These are phyloP conservation scores for Tolypocladium album DNA, from an alignment of 2,329 filamentous ascomycete genomes.

Conservation along the genomic window DNA sequence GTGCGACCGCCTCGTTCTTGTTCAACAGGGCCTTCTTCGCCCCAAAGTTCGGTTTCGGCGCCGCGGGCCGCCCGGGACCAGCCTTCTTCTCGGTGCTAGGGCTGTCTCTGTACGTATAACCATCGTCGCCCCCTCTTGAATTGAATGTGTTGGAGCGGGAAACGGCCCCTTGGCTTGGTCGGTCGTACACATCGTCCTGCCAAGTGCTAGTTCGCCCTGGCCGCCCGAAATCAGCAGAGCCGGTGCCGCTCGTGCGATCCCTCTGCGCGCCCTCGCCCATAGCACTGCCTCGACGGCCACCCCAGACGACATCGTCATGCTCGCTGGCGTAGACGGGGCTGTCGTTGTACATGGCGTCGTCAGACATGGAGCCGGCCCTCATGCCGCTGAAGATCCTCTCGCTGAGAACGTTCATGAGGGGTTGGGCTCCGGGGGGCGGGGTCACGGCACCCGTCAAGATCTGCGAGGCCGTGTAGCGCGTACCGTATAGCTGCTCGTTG, in stretches of 20 bases:
- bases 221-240: constrained; percentile 39
- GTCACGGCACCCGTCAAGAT: constrained; percentile 69
- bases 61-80: constrained; percentile 68
- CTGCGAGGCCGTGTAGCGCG: constrained; percentile 68
- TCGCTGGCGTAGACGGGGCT: constrained; percentile 77
- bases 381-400: constrained; percentile 72
- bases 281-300: constrained; percentile 59
- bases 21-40: constrained; percentile 43
- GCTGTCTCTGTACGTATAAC: constrained; percentile 45
- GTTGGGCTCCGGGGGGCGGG: constrained; percentile 71
- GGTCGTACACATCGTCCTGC: constrained; percentile 67
- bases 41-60: constrained; percentile 78
- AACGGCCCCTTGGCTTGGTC: constrained; percentile 30
- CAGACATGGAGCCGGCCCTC: constrained; percentile 26
- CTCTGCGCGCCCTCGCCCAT: constrained; percentile 52
- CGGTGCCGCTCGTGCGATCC: constrained; percentile 24
- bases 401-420: constrained; percentile 76
- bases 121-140: constrained; percentile 30
- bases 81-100: constrained; percentile 24
- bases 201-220: constrained; percentile 59
- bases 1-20: constrained; percentile 75
- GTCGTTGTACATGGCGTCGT: constrained; percentile 83
- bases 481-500: constrained; percentile 91
- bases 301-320: constrained; percentile 78
- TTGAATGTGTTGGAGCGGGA: constrained; percentile 42